A percentile compares a stretch with the other conserved stretches of the same genome.
Evolutionary conservation across 2,329 filamentous ascomycete genomes (phyloP).

Genomic region (Plectosphaerella plurivora): DNA sequence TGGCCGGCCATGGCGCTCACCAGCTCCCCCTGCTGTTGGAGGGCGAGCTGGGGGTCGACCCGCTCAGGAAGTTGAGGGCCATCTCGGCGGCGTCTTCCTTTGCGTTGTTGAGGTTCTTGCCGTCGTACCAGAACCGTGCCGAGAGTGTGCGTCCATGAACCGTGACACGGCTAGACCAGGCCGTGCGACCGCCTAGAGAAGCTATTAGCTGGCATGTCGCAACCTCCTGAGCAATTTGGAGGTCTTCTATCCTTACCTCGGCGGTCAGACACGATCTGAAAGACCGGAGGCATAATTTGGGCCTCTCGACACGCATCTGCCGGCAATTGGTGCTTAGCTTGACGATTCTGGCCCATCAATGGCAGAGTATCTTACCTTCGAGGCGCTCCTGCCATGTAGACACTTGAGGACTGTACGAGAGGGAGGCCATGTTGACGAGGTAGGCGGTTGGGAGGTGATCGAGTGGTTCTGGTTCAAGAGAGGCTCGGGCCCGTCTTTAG

Average conservation of each 20-base stretch:
- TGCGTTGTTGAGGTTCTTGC: constrained; percentile 80
- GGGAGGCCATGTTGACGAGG: constrained; percentile 8
- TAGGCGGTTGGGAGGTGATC: background rate
- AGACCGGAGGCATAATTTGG: constrained; percentile 52
- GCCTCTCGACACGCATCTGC: constrained; percentile 54
- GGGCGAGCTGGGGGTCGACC: constrained; percentile 35
- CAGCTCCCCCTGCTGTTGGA: constrained; percentile 17
- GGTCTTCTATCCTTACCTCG: constrained; percentile 49
- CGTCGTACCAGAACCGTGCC: constrained; percentile 91
- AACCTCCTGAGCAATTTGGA: background rate
- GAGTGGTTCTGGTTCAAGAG: background rate
- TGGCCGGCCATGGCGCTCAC: background rate
- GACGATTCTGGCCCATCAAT: background rate
- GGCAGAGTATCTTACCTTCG: constrained; percentile 36
- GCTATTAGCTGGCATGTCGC: background rate
- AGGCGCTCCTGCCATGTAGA: constrained; percentile 52
- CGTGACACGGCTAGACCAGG: constrained; percentile 81
- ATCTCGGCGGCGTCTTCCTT: constrained; percentile 88
- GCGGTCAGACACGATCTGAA: constrained; percentile 70
- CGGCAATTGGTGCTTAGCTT: constrained; percentile 7
- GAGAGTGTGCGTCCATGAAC: constrained; percentile 60
- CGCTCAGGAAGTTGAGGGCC: constrained; percentile 56
- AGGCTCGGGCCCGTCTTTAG: background rate
- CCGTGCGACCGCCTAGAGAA: constrained; percentile 72
- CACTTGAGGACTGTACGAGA: constrained; percentile 10